Evolutionary conservation across 257 asterid genomes (phyloP), one percentile per base, ranked within the genome.

Genomic region (Gentiana macrophylla): DNA sequence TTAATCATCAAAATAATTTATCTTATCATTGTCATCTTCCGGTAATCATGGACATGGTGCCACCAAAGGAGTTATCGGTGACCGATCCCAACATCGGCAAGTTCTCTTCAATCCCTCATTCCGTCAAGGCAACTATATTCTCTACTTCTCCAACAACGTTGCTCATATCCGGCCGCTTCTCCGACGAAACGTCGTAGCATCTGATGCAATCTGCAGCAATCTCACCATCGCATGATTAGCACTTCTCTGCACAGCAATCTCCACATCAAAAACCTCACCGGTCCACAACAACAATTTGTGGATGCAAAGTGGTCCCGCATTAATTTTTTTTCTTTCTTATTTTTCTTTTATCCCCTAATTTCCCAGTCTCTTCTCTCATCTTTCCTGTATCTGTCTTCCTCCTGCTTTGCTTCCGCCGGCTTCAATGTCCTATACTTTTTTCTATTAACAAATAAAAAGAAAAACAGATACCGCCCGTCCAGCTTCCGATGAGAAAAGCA

Each of bases 231-330:
- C 92, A 53, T 74, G 68, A 68, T 72, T 79, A 34, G 92, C 87
- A 1, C 82, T 77, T 62, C 80, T 82, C 59, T 77, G 83, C 54
- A 69, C 79, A 51, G 87, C 77, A 2, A 87, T 78, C 77, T 87
- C 96, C 7, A 76, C 69, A 41, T 87, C 92, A 9, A 87, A 87
- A 5, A 87, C 80, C 89, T 87, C 96, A 35, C 92, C 94, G 37
- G 96, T 84, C 96, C 96, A 87, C 24, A 24, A 24, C 24, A 24
- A 24, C 24, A 24, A 24, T 24, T 24, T 24, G 24, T 24, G 24
- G 24, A 24, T 24, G 24, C 24, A 24, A 24, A 24, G 24, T 24
- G 24, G 24, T 24, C 24, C 24, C 24, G 24, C 24, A 24, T 24
- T 24, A 24, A 24, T 24, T 24, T 24, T 24, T 24, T 24, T 24